Conservation (phyloP, 2,329 filamentous ascomycete species). For the Colletotrichum lini region DNA sequence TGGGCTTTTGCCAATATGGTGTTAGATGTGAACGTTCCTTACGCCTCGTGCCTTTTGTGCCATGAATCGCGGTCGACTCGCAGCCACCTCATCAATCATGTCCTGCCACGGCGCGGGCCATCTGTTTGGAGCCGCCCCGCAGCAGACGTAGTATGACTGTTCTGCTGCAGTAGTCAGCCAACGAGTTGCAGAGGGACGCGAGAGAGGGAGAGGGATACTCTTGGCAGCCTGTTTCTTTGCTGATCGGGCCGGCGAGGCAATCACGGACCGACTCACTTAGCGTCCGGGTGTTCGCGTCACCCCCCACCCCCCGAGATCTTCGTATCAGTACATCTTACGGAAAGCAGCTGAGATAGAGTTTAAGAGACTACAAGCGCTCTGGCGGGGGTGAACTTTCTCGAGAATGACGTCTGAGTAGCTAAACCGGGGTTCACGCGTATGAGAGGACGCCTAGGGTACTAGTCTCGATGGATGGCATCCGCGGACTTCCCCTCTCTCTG, state of each 20-base stretch:
- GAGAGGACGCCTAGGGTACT: not conserved
- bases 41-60: not conserved
- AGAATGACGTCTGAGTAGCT: not conserved
- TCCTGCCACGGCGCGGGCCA: not conserved
- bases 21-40: too few relatives aligned
- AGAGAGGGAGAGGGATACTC: not conserved
- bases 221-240: not conserved
- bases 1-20: too few relatives aligned
- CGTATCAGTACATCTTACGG: slow-evolving; percentile 28
- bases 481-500: not conserved
- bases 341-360: slow-evolving; percentile 11
- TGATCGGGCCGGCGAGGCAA: not conserved
- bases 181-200: not conserved
- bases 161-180: not conserved
- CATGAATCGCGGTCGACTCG: not conserved
- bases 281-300: not conserved
- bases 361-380: not conserved
- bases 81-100: not conserved
- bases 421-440: not conserved
- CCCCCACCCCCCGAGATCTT: not conserved
- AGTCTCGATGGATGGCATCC: not conserved
- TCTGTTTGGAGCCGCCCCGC: not conserved
- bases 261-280: not conserved
- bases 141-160: not conserved
- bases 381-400: not conserved